phyloP scores from a whole-genome alignment of 495 filamentous ascomycete genomes.

The Lophiotrema nucula region DNA sequence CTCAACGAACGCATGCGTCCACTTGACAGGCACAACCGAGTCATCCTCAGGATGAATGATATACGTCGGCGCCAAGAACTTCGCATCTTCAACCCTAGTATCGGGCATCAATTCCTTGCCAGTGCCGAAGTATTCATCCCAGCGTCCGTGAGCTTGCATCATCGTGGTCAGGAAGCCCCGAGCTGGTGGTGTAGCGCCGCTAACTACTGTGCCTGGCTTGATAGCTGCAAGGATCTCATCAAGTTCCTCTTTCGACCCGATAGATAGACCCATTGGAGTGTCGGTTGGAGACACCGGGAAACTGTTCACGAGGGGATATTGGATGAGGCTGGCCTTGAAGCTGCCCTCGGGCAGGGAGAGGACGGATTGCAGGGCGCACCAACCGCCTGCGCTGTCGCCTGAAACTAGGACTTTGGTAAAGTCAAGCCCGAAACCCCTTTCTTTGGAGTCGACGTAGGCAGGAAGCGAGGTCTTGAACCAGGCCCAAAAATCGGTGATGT shows the following conservation, averaged over 20 bases:
- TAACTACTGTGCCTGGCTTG: not conserved
- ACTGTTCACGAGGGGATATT: constrained; percentile 1
- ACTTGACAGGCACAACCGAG: not conserved
- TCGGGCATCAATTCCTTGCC: not conserved
- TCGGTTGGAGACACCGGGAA: not conserved
- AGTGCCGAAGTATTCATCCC: constrained; percentile 1
- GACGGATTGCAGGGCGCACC: constrained; percentile 1
- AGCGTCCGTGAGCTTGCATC: not conserved
- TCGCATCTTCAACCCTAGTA: constrained; percentile 1
- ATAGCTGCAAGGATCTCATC: constrained; percentile 3
- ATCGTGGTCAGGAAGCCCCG: not conserved
- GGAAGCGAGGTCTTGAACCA: constrained; percentile 2
- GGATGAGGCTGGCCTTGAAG: not conserved
- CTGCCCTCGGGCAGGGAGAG: not conserved
- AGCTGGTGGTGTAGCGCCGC: constrained; percentile 1
- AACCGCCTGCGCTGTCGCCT: constrained; percentile 12
- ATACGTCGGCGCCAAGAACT: not conserved
- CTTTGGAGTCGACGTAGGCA: constrained; percentile 2
- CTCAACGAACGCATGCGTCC: constrained; percentile 2
- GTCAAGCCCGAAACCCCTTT: not conserved
- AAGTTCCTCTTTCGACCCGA: not conserved
- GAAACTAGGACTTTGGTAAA: not conserved
- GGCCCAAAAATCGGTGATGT: constrained; percentile 6
- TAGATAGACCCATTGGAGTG: not conserved
- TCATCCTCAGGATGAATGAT: constrained; percentile 10